Evolutionary conservation across 805 yeast genomes (phyloP).

Genomic region (Candida incommunis): DNA sequence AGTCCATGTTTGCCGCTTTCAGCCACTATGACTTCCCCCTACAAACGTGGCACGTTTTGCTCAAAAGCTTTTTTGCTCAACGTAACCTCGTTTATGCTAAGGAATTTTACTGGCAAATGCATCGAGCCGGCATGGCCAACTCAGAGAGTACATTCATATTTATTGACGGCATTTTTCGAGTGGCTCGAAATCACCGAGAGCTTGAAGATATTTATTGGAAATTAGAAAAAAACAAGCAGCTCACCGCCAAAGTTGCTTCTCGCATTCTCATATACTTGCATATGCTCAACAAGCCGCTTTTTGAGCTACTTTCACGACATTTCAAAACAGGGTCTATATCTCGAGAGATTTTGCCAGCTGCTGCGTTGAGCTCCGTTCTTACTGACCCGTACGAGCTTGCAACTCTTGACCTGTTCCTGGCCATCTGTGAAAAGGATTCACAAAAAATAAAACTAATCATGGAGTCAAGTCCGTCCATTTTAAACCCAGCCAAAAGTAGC

Average conservation of each 20-base stretch:
- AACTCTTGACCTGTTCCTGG: neutral
- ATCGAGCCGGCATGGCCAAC: neutral
- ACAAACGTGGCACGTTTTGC: neutral
- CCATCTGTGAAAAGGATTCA: neutral
- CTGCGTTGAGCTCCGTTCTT: too few species aligned
- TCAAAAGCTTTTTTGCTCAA: neutral
- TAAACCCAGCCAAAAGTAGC: neutral
- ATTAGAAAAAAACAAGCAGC: neutral
- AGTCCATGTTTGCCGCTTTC: neutral
- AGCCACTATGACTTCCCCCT: neutral
- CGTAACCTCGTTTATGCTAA: neutral
- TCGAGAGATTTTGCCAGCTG: too few species aligned
- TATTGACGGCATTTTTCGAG: neutral
- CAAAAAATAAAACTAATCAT: neutral
- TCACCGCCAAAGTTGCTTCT: neutral
- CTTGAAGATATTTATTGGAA: constrained; percentile 1
- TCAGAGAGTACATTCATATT: neutral
- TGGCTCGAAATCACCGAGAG: neutral
- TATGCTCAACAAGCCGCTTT: neutral
- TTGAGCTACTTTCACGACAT: neutral
- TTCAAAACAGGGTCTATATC: neutral
- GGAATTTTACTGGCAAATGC: neutral
- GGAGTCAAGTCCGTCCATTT: neutral
- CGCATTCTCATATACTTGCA: neutral
- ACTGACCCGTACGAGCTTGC: neutral